Evolutionary conservation across 2,329 filamentous ascomycete species (phyloP).

Genomic region (Sphaerulina musiva): DNA sequence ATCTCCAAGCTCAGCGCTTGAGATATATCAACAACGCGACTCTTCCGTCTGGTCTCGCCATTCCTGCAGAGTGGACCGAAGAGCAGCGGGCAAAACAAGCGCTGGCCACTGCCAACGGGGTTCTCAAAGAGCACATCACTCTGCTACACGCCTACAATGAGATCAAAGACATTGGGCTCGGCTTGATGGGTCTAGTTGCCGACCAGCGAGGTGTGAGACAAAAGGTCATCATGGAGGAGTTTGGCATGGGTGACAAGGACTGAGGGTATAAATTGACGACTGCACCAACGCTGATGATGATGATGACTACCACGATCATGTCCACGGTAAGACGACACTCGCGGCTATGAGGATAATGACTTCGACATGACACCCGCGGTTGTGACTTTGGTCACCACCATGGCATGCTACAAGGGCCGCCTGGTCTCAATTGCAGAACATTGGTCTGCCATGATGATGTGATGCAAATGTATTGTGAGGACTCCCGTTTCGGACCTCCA

Average conservation of each 20-base stretch:
- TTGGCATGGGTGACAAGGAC: conserved; percentile 41
- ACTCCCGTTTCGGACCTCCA: neutral
- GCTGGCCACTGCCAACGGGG: conserved; percentile 43
- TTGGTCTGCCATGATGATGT: neutral
- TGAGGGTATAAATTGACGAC: conserved; percentile 26
- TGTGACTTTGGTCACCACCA: neutral
- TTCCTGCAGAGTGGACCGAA: conserved; percentile 19
- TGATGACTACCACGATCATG: neutral
- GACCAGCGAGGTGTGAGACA: conserved; percentile 55
- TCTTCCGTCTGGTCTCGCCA: conserved; percentile 27
- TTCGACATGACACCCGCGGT: too few species aligned
- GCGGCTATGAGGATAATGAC: neutral
- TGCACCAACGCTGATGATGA: neutral
- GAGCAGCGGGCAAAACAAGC: conserved; percentile 28
- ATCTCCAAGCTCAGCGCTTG: conserved; percentile 41
- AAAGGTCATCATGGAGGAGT: conserved; percentile 44
- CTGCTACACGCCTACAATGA: conserved; percentile 65
- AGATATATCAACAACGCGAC: conserved; percentile 29
- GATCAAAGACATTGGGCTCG: conserved; percentile 61
- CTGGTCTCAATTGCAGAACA: neutral
- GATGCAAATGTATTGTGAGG: neutral
- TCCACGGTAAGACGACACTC: neutral
- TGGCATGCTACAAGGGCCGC: neutral
- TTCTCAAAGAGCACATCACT: conserved; percentile 58
- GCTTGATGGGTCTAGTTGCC: conserved; percentile 60